Evolutionary conservation across 148 eudicot genomes (phyloP).

Genomic region (Agrostemma githago): DNA sequence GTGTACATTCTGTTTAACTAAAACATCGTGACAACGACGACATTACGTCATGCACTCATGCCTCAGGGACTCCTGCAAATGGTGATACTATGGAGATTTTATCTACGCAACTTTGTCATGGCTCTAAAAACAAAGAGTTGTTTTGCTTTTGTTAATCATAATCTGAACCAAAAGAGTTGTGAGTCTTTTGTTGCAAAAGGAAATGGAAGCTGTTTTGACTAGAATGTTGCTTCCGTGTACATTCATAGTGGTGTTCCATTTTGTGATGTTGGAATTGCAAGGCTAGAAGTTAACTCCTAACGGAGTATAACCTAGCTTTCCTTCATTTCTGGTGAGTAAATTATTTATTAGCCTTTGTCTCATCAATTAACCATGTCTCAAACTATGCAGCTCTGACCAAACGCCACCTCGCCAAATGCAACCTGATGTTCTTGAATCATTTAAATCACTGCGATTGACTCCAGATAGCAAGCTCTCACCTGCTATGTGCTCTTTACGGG

Average conservation of each 20-base stretch:
- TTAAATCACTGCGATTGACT: slow-evolving; percentile 54
- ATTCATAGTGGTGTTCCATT: too few relatives aligned
- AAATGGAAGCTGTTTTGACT: neutral
- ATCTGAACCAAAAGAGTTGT: neutral
- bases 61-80: neutral
- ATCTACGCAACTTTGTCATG: neutral
- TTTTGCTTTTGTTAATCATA: neutral
- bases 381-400: slow-evolving; percentile 48
- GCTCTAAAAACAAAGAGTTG: neutral
- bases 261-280: neutral
- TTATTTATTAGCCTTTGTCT: neutral
- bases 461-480: slow-evolving; percentile 55
- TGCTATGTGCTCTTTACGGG: slow-evolving; percentile 75
- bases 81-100: neutral
- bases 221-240: neutral
- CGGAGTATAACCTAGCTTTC: too few relatives aligned
- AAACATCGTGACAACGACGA: neutral
- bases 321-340: neutral
- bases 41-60: neutral
- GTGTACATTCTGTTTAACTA: neutral
- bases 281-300: neutral
- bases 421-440: slow-evolving; percentile 62
- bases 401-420: slow-evolving; percentile 45
- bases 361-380: slow-evolving; percentile 30
- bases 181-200: neutral